Evolutionary conservation across 768 basidiomycete species (phyloP), one percentile per base, ranked within the genome.

Genomic region (Kwoniella sp.): DNA sequence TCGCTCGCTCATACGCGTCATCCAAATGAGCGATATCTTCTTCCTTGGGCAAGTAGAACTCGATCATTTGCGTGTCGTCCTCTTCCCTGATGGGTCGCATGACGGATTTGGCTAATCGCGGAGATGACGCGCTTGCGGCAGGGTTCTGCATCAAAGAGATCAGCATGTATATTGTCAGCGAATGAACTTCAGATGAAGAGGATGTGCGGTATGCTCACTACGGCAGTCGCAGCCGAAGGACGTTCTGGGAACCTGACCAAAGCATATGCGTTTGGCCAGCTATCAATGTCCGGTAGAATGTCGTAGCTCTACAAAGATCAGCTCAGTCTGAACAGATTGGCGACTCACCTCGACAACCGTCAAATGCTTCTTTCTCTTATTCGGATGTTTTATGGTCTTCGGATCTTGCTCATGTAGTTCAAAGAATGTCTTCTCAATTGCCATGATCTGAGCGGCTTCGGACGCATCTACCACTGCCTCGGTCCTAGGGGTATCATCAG

Each of bases 391-490:
- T 8, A 76, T 49, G 5, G 63, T 60, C 24, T 61, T 63, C 2
- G 68, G 27, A 30, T 67, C 53, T 29, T 61, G 60, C 1, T 53
- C 59, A 5, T 63, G 37, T 13, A 72, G 26, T 50, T 77, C 71
- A 22, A 50, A 55, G 60, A 79, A 79, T 0, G 73, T 70, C 47
- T 67, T 61, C 53, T 79, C 75, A 21, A 79, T 78, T 0, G 69
- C 74, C 55, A 73, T 71, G 10, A 78, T 63, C 53, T 79, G 78
- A 9, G 78, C 75, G 13, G 68, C 65, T 62, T 76, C 76, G 10
- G 78, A 77, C 24, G 72, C 78, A 60, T 79, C 78, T 9, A 71
- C 68, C 2, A 54, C 68, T 9, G 50, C 64, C 19, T 72, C 62
- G 25, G 58, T 55, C 29, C 68, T 70, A 51, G 15, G 13, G 22